Base-by-base conservation (phyloP, 768 basidiomycete species). In the Lentinula aciculospora region DNA sequence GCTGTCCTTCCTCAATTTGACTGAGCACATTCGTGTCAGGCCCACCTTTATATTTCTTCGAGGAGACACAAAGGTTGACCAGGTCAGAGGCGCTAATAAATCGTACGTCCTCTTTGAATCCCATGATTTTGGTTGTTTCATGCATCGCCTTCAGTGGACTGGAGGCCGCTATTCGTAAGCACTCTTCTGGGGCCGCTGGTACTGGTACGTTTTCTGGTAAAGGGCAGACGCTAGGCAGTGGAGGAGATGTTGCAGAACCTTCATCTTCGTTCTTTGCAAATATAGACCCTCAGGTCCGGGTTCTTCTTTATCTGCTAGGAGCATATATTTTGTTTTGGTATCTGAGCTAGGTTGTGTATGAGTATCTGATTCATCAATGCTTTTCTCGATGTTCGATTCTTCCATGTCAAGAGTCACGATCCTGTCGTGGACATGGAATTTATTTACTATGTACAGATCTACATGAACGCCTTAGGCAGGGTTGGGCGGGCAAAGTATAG, bases 11-110 rank as follows among this genome's bases (percentile, higher is more conserved):
- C 31, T 37, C 13, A 17, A 28, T 17, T 17, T n/a, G 17, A 39
- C 21, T 28, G 25, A 45, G 12, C 27, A 21, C 15, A 19, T 53
- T 28, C n/a, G 5, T 31, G 21, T 49, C 55, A 92, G 90, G 92
- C 92, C 92, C 2, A 92, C 92, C 0, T 93, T 93, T 61, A 67
- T 93, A 32, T 91, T 94, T 68, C 64, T 93, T 59, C 85, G 81
- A 64, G 88, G 88, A 19, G 73, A 68, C 37, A 75, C 74, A 1
- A 83, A 89, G 66, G 79, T 92, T 21, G 87, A 89, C 64, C 78
- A 78, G 72, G 83, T 94, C 27, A 80, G 77, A 54, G 92, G 92
- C 4, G 90, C 90, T 12, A 75, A 93, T 66, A 80, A 68, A 66
- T 64, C 66, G 90, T 93, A 65, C 58, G 82, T 71, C 28, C 47